Evolutionary conservation across 345 rosid species (phyloP), one percentile per base, ranked within the genome.

Genomic region (Mangifera indica): DNA sequence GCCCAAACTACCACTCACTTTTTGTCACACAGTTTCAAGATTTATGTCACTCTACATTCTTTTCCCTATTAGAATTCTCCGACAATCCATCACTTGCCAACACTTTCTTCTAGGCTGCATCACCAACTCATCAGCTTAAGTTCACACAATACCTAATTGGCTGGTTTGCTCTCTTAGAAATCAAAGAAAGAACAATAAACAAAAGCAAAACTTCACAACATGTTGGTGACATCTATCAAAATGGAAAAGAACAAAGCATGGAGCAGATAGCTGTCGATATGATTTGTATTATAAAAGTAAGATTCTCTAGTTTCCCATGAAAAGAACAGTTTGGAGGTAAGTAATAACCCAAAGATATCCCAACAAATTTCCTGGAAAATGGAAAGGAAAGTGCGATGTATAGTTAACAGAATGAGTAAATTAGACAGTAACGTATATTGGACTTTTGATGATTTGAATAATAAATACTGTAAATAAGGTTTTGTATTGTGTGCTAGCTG

Each of bases 81-180:
- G 37, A 7, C 55, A 52, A 20, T 15, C 58, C 68, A 42, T 34
- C 75, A 64, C 62, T 65, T 18, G 48, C 48, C 18, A 54, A 2
- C 54, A 21, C 46, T 62, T 69, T 82, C 76, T 76, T 78, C 77
- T 80, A 82, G 1, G 85, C 85, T 84, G 82, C 53, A 25, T 18
- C 44, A 69, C 63, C 49, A 72, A 55, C 40, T 67, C 77, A 64
- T 15, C 21, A 52, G 67, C 70, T 64, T 67, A 74, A 40, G 32
- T 32, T 46, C 65, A 64, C 42, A 34, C n/a, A 4, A 49, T 13
- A 1, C 32, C 37, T 56, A 25, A 60, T 3, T 51, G 15, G 18
- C 26, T 55, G 32, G 52, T 22, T 63, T 49, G 53, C 24, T 64
- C 59, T 44, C 52, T 48, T 3, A 29, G 34, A 54, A 20, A 70